Base-by-base conservation (phyloP, 495 filamentous ascomycete genomes). In the Penicillium malachiteum region DNA sequence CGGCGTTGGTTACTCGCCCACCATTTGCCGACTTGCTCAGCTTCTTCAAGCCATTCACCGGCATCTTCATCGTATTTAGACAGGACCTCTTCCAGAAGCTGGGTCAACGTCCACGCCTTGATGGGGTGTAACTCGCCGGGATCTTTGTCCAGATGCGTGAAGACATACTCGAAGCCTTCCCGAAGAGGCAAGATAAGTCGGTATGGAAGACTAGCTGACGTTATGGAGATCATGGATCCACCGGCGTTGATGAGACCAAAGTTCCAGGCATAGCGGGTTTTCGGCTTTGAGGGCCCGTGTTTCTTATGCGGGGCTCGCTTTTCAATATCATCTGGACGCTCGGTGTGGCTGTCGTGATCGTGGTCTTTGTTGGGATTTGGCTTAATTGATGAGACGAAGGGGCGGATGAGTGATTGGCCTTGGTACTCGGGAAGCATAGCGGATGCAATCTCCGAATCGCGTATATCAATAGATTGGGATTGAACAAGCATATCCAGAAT, bases 201-300 rank as follows among this genome's bases (percentile, higher is more conserved):
- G 49, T 72, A 78, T 2, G 73, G 67, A 7, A 61, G 41, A 16
- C 56, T 63, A 7, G 76, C 68, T 9, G 72, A 62, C 0, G 67
- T 71, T 12, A 74, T 55, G 9, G 68, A 67, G 13, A 79, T 47
- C 52, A 73, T 64, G 0, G 70, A 63, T 16, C 74, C 75, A 33
- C 76, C 76, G 0, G 74, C 73, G 31, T 79, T 78, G 48, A 79
- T 70, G 16, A 78, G 58, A 17, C 71, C 75, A 40, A 79, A 70
- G 50, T 78, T 77, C 75, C 65, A 68, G 30, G 35, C 55, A 13
- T 41, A 44, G 2, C 54, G 59, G 7, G 40, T 59, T 12, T 37
- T 38, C 54, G 59, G 7, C 33, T 59, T 12, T 37, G 43, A n/a
- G 50, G 39, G 17, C 47, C 52, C 37, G n/a, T 60, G 42, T 9